phyloP scores from a whole-genome alignment of 176 grass and related monocot genomes.

The Phyllostachys edulis region DNA sequence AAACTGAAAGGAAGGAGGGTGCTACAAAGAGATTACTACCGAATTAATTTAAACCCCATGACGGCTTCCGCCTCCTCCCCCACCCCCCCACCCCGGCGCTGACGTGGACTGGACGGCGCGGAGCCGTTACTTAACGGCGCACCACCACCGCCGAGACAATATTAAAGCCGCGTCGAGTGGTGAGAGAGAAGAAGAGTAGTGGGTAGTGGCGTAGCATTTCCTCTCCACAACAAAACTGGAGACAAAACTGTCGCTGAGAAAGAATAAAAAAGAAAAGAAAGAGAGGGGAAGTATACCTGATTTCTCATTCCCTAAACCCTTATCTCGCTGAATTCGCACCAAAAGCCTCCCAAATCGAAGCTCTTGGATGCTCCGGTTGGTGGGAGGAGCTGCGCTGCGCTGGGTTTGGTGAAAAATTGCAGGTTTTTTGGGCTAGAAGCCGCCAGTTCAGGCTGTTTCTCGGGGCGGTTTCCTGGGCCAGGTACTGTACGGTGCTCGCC shows the following conservation, averaged over 20 bases:
- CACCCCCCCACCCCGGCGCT: not conserved
- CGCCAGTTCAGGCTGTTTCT: not conserved
- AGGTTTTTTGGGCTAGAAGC: not conserved
- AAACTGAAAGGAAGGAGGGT: too few relatives aligned
- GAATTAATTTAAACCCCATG: not conserved
- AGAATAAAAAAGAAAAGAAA: too few relatives aligned
- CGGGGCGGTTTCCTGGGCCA: not conserved
- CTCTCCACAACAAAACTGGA: not conserved
- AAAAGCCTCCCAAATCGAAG: not conserved
- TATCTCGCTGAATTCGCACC: conserved; percentile 12
- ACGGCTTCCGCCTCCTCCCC: not conserved
- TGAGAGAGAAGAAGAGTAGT: not conserved
- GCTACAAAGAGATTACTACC: too few relatives aligned
- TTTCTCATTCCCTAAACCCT: conserved; percentile 38
- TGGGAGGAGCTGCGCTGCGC: not conserved
- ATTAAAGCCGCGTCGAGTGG: conserved; percentile 34
- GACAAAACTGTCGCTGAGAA: not conserved
- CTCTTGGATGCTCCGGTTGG: not conserved
- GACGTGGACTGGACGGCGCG: conserved; percentile 27
- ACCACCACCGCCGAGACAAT: not conserved
- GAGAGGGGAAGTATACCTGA: conserved; percentile 13
- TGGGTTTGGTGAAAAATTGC: not conserved
- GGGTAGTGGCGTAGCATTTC: conserved; percentile 6
- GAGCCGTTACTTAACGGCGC: conserved; percentile 39
- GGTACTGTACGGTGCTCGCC: not conserved